Evolutionary conservation across 306 rosid genomes (phyloP).

Genomic region (Prunus mongolica): DNA sequence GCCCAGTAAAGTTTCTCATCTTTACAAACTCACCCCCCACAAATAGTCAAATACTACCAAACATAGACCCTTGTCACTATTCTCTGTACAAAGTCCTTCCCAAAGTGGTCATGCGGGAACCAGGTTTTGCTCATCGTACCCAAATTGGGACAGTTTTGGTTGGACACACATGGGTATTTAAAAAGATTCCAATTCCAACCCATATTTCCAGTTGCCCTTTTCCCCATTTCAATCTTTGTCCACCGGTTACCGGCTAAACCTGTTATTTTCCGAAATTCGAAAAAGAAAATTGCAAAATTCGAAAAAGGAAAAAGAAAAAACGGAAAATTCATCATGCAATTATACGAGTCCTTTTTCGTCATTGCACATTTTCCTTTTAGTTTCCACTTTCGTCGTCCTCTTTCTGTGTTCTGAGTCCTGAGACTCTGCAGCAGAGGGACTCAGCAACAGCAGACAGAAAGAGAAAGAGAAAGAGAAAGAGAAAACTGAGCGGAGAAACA

Average conservation of each 20-base stretch:
- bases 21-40: background rate
- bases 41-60: slow-evolving; percentile 1
- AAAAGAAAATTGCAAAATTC: background rate
- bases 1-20: background rate
- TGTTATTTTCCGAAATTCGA: background rate
- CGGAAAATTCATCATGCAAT: slow-evolving; percentile 8
- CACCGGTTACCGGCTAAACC: slow-evolving; percentile 1
- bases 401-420: background rate
- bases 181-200: background rate
- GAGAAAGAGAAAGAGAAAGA: slow-evolving; percentile 16
- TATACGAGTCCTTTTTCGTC: slow-evolving; percentile 31
- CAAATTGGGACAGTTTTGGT: slow-evolving; percentile 14
- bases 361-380: slow-evolving; percentile 19
- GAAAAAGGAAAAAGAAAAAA: background rate
- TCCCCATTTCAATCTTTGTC: background rate
- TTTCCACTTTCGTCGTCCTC: slow-evolving; percentile 45
- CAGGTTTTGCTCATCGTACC: slow-evolving; percentile 2
- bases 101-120: background rate
- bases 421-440: slow-evolving; percentile 16
- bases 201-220: background rate
- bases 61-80: slow-evolving; percentile 7
- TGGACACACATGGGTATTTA: background rate
- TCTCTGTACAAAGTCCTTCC: background rate
- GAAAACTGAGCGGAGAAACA: background rate
- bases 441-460: slow-evolving; percentile 22